phyloP scores from a whole-genome alignment of 768 basidiomycete species.

The Daedaleopsis nitida region DNA sequence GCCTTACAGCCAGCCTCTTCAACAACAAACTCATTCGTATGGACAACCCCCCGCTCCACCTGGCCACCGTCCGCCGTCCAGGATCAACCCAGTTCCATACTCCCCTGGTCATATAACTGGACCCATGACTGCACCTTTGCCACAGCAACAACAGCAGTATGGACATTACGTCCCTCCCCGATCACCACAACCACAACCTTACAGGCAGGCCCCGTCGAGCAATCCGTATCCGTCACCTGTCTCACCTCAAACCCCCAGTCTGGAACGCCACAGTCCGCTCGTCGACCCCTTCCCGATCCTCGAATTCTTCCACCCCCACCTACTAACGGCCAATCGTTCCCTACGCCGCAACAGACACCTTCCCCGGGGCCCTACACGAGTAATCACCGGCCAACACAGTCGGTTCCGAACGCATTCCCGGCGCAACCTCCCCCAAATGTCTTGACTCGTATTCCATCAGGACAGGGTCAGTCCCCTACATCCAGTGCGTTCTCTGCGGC shows the following conservation, averaged over 20 bases:
- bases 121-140: background rate
- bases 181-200: slow-evolving; percentile 16
- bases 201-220: background rate
- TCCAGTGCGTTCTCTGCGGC: slow-evolving; percentile 9
- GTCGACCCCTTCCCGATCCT: slow-evolving; percentile 27
- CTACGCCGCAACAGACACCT: slow-evolving; percentile 17
- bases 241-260: slow-evolving; percentile 12
- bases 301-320: slow-evolving; percentile 17
- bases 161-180: slow-evolving; percentile 10
- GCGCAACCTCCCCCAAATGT: background rate
- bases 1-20: background rate
- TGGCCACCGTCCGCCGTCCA: slow-evolving; percentile 3
- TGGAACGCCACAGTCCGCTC: slow-evolving; percentile 5
- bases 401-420: slow-evolving; percentile 17
- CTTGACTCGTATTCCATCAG: background rate
- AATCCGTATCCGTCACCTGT: slow-evolving; percentile 16
- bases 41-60: background rate
- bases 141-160: slow-evolving; percentile 10
- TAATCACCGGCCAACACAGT: slow-evolving; percentile 16
- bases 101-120: background rate
- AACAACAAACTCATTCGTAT: background rate
- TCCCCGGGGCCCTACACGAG: slow-evolving; percentile 14
- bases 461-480: slow-evolving; percentile 1
- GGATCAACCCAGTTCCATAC: slow-evolving; percentile 2
- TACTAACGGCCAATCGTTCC: slow-evolving; percentile 16